Base-by-base conservation (phyloP, 176 grass and related monocot species). In the Zizania latifolia region DNA sequence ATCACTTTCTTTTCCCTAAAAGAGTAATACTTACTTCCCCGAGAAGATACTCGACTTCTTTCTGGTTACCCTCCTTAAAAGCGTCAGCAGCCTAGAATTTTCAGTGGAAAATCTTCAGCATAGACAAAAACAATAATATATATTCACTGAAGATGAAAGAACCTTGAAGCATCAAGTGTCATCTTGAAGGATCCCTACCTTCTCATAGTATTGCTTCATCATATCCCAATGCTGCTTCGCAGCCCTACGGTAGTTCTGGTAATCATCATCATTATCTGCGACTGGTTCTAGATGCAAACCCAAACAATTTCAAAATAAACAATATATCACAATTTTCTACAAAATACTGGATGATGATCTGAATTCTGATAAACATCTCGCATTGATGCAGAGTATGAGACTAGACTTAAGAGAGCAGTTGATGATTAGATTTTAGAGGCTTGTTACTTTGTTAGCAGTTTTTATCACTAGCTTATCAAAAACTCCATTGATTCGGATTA, bases 121-220 rank as follows among this genome's bases (percentile, higher is more conserved):
- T 65, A 46, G 76, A 21, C 23, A 79, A 54, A 53, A 71, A 21
- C 41, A 39, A 57, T 15, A 75, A 7, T 3, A 48, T 76, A 10
- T 60, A 63, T 75, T 56, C 24, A 58, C n/a, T 24, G 50, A 36
- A 71, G 81, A 29, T 33, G 15, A 64, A 56, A 59, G 77, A 77
- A 67, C 8, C 80, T 21, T 27, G 17, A 60, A 61, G 12, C 8
- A 71, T 59, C 74, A 61, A 61, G 22, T 3, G 65, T 66, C 79
- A 61, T 58, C 17, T 10, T 33, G 37, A 27, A 82, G 39, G 29
- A 53, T 8, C 34, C 73, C 82, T 88, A 98, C 94, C 77, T 90
- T 90, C 84, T 69, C 84, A 79, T 94, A 98, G 74, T 98, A 98
- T 56, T 90, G 70, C 68, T 92, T 98, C 94, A 94, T 98, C 72